Base-by-base conservation (phyloP, 352 stramenopile species). In the Phytophthora litchii region DNA sequence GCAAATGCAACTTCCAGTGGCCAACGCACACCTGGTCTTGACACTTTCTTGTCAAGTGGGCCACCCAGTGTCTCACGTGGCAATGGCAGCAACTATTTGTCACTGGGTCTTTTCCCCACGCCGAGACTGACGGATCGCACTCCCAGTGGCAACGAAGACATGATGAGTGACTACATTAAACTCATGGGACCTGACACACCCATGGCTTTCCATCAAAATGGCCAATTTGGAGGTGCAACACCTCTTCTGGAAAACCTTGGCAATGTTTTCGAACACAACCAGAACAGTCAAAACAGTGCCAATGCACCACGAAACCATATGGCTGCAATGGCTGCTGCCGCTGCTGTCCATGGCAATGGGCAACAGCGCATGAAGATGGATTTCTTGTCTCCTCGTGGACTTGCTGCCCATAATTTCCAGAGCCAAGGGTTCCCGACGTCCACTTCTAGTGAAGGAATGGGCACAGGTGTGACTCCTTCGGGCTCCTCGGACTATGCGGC, bases 91-190 rank as follows among this genome's bases (percentile, higher is more conserved):
- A 82, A 63, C 54, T 88, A 80, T 63, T 31, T 89, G 37, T 85
- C 80, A 19, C 65, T 87, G 2, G 76, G 77, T 2, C 64, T 87
- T 0, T 89, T 87, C 61, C 73, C 78, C 0, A 81, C 76, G 11
- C 78, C 75, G 1, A 70, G 78, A 49, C 62, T 75, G 3, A 48
- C 50, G 27, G 52, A 66, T 21, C 66, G 66, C 1, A 70, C 60
- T 2, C 51, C 55, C 4, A 32, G 52, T 14, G 70, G 69, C 17
- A 65, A 68, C 12, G 78, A 87, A 5, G 80, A 87, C 17, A 85
- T 89, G 54, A 86, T 89, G 72, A 89, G 73, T 63, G 80, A 74
- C 68, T 89, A 89, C 72, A 80, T 78, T 29, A 89, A 89, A 60
- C 80, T 89, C 60, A 85, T 89, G 79, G 76, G 70, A 5, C 68